Percentiles rank a stretch among this genome's conserved stretches.
Evolutionary conservation across 257 asterid species (phyloP).

Genomic region (Scutellaria minor): DNA sequence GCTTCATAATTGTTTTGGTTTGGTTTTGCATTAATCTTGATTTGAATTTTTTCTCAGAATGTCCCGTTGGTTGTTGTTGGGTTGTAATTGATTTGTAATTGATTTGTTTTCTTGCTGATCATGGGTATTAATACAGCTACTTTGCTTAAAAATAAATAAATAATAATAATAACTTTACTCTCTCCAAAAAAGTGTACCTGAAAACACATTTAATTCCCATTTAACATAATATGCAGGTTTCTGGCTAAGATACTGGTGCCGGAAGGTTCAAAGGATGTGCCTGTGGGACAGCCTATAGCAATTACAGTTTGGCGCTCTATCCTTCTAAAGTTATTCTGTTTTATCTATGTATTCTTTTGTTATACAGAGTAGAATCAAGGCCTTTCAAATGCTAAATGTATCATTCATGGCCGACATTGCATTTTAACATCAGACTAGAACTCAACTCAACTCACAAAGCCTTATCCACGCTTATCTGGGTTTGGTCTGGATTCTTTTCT

Average conservation of each 20-base stretch:
- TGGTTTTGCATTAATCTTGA: conserved; percentile 10
- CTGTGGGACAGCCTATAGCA: conserved; percentile 97
- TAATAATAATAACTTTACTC: not conserved
- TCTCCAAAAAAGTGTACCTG: not conserved
- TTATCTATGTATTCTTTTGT: conserved; percentile 32
- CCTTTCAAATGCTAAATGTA: conserved; percentile 24
- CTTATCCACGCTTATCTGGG: conserved; percentile 23
- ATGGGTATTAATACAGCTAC: conserved; percentile 3
- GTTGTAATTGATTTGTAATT: conserved; percentile 23
- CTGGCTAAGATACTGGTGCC: conserved; percentile 94
- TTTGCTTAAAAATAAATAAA: no score
- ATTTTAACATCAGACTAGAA: conserved; percentile 7
- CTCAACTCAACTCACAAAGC: conserved; percentile 32
- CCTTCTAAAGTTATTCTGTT: conserved; percentile 32
- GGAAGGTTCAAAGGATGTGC: conserved; percentile 97
- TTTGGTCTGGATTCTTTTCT: conserved; percentile 24
- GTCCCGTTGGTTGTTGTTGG: conserved; percentile 27
- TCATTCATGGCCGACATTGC: conserved; percentile 22
- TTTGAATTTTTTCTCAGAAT: conserved; percentile 11
- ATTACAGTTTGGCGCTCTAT: conserved; percentile 71
- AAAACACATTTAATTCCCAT: conserved; percentile 22
- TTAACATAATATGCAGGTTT: conserved; percentile 58
- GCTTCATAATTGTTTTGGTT: conserved; percentile 7
- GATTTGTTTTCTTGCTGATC: conserved; percentile 16
- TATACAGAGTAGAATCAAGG: conserved; percentile 23